Base-by-base conservation (phyloP, 2,329 filamentous ascomycete genomes). In the Volutella citrinella region DNA sequence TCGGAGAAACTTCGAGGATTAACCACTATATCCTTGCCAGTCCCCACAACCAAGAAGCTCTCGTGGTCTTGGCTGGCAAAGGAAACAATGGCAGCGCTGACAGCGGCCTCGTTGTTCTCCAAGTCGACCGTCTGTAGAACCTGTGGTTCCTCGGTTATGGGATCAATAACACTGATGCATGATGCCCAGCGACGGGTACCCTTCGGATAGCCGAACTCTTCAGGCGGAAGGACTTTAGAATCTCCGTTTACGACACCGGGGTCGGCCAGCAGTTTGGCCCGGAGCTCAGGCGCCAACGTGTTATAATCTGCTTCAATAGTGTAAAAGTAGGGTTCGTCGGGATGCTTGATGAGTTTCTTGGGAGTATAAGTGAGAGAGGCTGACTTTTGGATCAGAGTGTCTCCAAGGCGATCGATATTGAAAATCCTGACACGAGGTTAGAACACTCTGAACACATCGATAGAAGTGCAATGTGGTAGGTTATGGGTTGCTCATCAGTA, bases 261-360 rank as follows among this genome's bases (percentile, higher is more conserved):
- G 46, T 93, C 85, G 19, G 82, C 75, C 10, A 94, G 70, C 3
- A 96, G 71, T 45, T 83, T 77, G n/a, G 77, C 71, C 35, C 82
- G 79, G 7, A 90, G 82, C n/a, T 84, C 78, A 6, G 84, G 82
- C 2, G 89, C 83, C 4, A 98, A 71, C 0, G 90, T 87, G 55
- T 96, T 94, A 59, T 93, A 94, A 46, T 98, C 94, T 10, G 89
- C 79, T 64, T 96, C 87, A 32, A 95, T 88, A 7, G 91, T 89
- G 57, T 97, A 98, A 60, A 96, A 98, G 16, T 94, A 74, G 12
- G 88, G 84, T 32, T 87, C 78, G 6, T 93, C 87, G 1, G 91
- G 91, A 56, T 97, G 88, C 45, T 88, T 87, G 19, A 89, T 77
- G 51, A 98, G 83, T 49, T 84, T 84, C 39, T 88, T 84, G 3